Base-by-base conservation (phyloP, 768 basidiomycete genomes). In the Kwoniella dejecticola region DNA sequence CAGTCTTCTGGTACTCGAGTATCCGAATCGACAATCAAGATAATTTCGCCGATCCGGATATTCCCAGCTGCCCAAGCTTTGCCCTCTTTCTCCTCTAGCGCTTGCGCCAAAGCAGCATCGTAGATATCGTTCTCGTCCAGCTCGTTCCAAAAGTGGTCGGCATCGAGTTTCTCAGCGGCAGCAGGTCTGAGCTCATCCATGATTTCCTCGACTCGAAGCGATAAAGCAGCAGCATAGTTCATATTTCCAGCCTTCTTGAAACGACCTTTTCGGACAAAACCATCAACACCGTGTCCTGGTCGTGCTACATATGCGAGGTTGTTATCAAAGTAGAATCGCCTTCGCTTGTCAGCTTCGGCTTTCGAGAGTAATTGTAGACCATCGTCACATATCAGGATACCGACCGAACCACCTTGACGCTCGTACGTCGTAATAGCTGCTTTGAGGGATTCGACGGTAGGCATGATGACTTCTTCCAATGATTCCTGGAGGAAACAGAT, bases 391-490 rank as follows among this genome's bases (percentile, higher is more conserved):
- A 93, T 81, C 45, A 91, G 83, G 73, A 93, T 90, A 26, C 85
- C 77, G 10, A 88, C 89, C 0, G 88, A 87, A 4, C 89, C 90
- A 48, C 91, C 90, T 77, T 93, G 90, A n/a, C 90, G 83, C 4
- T 90, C 90, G 71, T 91, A 91, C n/a, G 89, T 89, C 76, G 89
- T 89, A 86, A 91, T 91, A 0, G 89, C 90, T 80, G 87, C 87
- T 79, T 90, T 90, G 64, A 87, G 80, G 0, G 88, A 91, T 69
- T 83, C 83, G 3, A 93, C 86, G 17, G 69, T 66, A 17, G 80
- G 83, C 62, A 66, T 83, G 79, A 85, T 80, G 62, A 85, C 84
- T 1, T 77, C 79, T 0, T 84, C 82, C n/a, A 85, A 71, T 17
- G 67, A 66, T 65, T 76, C 75, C 60, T 68, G 29, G 36, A 49